A percentile compares a stretch with the other conserved stretches of the same genome.
Conservation (phyloP, 768 basidiomycete species). For the Hygrophoropsis aurantiaca region DNA sequence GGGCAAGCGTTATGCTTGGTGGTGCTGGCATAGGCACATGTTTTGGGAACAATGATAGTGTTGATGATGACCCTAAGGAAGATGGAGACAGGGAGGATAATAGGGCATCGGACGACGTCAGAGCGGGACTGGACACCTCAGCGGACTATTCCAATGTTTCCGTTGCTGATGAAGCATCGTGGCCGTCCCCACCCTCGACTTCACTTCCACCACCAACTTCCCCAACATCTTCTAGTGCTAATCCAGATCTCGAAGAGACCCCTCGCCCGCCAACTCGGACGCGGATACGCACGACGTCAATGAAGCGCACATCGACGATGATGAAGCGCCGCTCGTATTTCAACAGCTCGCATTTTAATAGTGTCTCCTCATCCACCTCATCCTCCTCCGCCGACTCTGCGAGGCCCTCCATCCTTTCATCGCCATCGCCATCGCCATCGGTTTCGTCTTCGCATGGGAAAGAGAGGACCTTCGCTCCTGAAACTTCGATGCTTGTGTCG, state of each 20-base stretch:
- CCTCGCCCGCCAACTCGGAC: constrained; percentile 27
- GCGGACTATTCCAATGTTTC: too few relatives aligned
- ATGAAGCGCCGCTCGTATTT: constrained; percentile 41
- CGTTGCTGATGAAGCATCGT: background rate
- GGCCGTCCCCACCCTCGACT: constrained; percentile 11
- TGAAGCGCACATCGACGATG: constrained; percentile 27
- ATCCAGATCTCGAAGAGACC: constrained; percentile 20
- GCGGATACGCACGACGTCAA: constrained; percentile 28
- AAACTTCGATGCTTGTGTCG: constrained; percentile 27
- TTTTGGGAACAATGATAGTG: too few relatives aligned
- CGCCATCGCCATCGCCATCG: constrained; percentile 24
- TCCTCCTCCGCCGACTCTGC: constrained; percentile 29
- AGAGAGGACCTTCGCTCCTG: constrained; percentile 17
- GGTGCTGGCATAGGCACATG: background rate
- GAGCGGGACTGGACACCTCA: too few relatives aligned
- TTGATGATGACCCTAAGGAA: background rate
- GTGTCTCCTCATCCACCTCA: too few relatives aligned
- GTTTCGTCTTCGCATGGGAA: constrained; percentile 17
- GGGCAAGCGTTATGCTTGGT: background rate
- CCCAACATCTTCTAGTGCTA: constrained; percentile 29
- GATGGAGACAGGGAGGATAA: background rate
- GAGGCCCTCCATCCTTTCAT: constrained; percentile 18
- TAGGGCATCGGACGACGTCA: too few relatives aligned
- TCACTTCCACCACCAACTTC: constrained; percentile 22
- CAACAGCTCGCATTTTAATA: constrained; percentile 38